phyloP scores from a whole-genome alignment of 1,284 basidiomycete genomes.

The Sanghuangporus sanghuang region DNA sequence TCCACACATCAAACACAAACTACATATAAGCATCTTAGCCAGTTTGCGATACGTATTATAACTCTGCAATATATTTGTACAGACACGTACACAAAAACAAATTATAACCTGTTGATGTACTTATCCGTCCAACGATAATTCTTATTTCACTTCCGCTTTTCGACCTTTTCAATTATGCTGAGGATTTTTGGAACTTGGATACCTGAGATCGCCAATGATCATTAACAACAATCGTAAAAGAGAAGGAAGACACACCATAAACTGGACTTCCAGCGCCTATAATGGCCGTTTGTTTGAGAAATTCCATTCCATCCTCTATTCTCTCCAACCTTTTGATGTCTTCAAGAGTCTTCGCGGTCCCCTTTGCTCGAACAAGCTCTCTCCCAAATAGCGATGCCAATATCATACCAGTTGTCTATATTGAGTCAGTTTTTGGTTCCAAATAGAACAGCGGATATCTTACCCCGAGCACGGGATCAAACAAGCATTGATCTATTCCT shows the following conservation, averaged over 20 bases:
- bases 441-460: conserved; percentile 9
- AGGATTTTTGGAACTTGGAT: conserved; percentile 3
- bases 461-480: conserved; percentile 25
- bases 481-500: conserved; percentile 18
- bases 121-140: too few species aligned
- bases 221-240: background rate
- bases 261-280: background rate
- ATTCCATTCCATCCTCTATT: background rate
- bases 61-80: too few species aligned
- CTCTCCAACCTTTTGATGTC: background rate
- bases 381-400: conserved; percentile 23
- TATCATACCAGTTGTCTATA: conserved; percentile 25
- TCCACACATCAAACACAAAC: too few species aligned
- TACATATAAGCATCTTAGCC: too few species aligned
- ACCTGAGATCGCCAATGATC: background rate
- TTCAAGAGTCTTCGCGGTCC: background rate
- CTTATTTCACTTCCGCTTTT: background rate
- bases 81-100: too few species aligned
- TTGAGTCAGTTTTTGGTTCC: background rate
- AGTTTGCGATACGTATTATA: too few species aligned
- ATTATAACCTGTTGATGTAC: too few species aligned
- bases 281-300: background rate
- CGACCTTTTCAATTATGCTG: background rate
- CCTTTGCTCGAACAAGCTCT: conserved; percentile 19
- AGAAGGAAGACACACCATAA: background rate